phyloP scores from a whole-genome alignment of 1,139 yeast genomes.

The Blastobotrys buckinghamii region DNA sequence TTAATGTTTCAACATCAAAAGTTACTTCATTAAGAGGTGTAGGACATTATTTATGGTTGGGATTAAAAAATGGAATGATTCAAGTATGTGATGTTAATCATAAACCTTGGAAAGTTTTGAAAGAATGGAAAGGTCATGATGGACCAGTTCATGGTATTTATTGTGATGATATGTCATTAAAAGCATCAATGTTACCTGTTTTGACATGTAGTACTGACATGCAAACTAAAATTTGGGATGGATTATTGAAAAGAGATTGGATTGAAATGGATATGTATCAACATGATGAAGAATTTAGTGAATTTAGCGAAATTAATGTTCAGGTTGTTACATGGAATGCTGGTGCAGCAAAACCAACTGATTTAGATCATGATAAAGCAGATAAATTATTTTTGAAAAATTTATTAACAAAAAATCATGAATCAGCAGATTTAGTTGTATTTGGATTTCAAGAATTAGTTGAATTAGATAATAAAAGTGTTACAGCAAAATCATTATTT shows the following conservation, averaged over 20 bases:
- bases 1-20: constrained; percentile 33
- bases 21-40: constrained; percentile 31
- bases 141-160: constrained; percentile 26
- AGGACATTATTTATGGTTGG: constrained; percentile 36
- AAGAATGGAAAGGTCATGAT: constrained; percentile 39
- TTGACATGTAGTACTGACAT: constrained; percentile 21
- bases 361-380: constrained; percentile 24
- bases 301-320: constrained; percentile 26
- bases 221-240: constrained; percentile 34
- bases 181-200: constrained; percentile 19
- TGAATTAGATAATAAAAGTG: constrained; percentile 84
- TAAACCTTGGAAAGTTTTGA: constrained; percentile 33
- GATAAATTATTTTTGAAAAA: constrained; percentile 20
- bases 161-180: constrained; percentile 14
- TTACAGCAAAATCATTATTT: constrained; percentile 58
- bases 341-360: constrained; percentile 37
- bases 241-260: constrained; percentile 34
- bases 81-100: constrained; percentile 32
- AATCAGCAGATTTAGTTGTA: constrained; percentile 57
- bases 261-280: constrained; percentile 30
- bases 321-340: constrained; percentile 40
- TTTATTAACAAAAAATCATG: constrained; percentile 19
- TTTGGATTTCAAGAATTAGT: constrained; percentile 92
- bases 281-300: constrained; percentile 29
- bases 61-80: constrained; percentile 36